Base-by-base conservation (phyloP, 495 filamentous ascomycete genomes). In the Neurospora discreta region DNA sequence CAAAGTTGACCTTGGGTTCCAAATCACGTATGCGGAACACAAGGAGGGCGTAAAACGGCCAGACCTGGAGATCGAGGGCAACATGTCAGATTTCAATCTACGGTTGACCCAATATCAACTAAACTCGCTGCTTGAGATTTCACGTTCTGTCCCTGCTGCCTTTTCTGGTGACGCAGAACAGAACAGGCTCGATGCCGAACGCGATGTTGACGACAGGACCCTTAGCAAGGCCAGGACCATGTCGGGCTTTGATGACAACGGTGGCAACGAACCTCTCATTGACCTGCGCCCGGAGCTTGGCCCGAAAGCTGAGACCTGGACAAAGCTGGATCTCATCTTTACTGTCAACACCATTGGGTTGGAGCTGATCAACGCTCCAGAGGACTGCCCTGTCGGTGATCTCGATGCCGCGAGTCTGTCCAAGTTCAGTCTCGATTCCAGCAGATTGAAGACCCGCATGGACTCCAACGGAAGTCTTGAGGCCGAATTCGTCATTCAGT, bases 1-100 rank as follows among this genome's bases (percentile, higher is more conserved):
- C 77, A 94, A 98, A 74, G 93, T 98, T 18, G 95, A 98, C 77
- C 84, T 99, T 42, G 92, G 91, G 41, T 98, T 98, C 81, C 91
- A 90, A 68, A 89, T 98, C 71, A 97, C 91, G 33, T 94, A 96
- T 77, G 86, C 92, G 7, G 95, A 98, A 75, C 95, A 98, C 77
- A 88, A 89, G 71, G 80, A 87, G 43, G 90, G 91, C 67, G 84
- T 87, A 70, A 89, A 95, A 74, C 88, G 95, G 70, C 95, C 95
- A 9, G 95, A 98, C 75, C 88, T 94, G 74, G 95, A 98, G 82
- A 89, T 98, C 16, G 90, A 94, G 78, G 93, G 95, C 13, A 90
- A 84, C 69, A 92, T 99, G 90, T 96, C 94, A 41, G 91, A 97
- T 58, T 89, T 98, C 76, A 97, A 97, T 78, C 86, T 98, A 42